Percentiles rank a stretch among this genome's conserved stretches.
phyloP scores from a whole-genome alignment of 2,329 filamentous ascomycete species.

The Microcyclosporella mali region DNA sequence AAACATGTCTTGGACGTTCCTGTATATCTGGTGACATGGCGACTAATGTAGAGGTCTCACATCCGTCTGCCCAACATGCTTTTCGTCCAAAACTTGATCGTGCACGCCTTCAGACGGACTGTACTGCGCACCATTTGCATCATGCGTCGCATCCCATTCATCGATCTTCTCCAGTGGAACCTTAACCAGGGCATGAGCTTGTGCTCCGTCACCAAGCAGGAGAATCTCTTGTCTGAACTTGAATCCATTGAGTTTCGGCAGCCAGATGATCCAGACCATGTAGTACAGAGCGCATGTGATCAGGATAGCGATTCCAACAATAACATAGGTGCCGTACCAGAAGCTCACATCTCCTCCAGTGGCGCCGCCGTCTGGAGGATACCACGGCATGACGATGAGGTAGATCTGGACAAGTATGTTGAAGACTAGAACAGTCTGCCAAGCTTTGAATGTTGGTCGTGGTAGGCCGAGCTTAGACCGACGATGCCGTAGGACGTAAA shows the following conservation, averaged over 20 bases:
- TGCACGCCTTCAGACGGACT: neutral
- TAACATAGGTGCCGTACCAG: slow-evolving; percentile 66
- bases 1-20: no score
- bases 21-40: no score
- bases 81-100: no score
- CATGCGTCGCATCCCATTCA: slow-evolving; percentile 55
- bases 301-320: slow-evolving; percentile 59
- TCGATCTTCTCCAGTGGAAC: slow-evolving; percentile 47
- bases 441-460: slow-evolving; percentile 51
- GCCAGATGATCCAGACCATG: slow-evolving; percentile 50
- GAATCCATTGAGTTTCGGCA: slow-evolving; percentile 52
- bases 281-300: slow-evolving; percentile 57
- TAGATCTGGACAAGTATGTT: slow-evolving; percentile 55
- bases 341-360: slow-evolving; percentile 63
- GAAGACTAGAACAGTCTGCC: slow-evolving; percentile 54
- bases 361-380: slow-evolving; percentile 55
- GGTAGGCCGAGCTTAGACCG: slow-evolving; percentile 44
- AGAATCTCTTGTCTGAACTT: slow-evolving; percentile 51
- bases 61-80: no score
- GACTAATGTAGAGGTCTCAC: no score
- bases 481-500: slow-evolving; percentile 53
- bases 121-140: slow-evolving; percentile 32
- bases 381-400: slow-evolving; percentile 65
- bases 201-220: slow-evolving; percentile 44
- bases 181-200: slow-evolving; percentile 48